Conservation (phyloP, 345 rosid species). For the Bruguiera sexangula region DNA sequence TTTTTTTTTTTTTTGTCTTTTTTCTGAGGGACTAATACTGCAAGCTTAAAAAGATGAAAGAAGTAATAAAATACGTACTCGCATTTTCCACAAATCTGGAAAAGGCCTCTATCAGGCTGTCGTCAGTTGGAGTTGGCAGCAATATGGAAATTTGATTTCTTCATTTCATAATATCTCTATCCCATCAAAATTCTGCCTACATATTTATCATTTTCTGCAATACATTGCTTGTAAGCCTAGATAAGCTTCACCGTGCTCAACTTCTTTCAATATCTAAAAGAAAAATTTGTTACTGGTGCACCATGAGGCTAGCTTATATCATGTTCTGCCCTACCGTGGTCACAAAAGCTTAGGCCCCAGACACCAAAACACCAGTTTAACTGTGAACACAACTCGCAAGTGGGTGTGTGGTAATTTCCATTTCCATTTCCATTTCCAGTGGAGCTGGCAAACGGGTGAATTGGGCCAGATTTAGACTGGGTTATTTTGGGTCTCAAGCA, state of each 20-base stretch:
- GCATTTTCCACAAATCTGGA: neutral
- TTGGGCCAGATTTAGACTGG: no score
- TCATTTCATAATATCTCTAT: neutral
- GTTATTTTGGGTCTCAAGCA: no score
- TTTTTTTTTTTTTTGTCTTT: no score
- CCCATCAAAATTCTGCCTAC: neutral
- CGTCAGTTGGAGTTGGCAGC: neutral
- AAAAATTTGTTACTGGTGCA: neutral
- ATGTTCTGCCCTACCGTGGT: neutral
- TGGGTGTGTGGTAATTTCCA: no score
- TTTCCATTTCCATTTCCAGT: no score
- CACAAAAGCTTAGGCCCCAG: neutral
- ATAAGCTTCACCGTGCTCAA: neutral
- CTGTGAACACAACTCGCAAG: no score
- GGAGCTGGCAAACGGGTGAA: no score
- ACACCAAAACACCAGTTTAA: neutral
- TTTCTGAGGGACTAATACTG: no score
- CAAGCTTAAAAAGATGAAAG: no score
- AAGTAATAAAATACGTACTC: neutral
- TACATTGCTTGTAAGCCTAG: neutral
- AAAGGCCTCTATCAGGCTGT: neutral
- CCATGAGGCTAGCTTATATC: no score
- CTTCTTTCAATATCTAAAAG: neutral
- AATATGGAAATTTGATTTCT: neutral
- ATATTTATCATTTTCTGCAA: neutral